These are phyloP conservation scores for Epichloe sp. DNA, from an alignment of 2,329 filamentous ascomycete genomes.

Conservation along the genomic window DNA sequence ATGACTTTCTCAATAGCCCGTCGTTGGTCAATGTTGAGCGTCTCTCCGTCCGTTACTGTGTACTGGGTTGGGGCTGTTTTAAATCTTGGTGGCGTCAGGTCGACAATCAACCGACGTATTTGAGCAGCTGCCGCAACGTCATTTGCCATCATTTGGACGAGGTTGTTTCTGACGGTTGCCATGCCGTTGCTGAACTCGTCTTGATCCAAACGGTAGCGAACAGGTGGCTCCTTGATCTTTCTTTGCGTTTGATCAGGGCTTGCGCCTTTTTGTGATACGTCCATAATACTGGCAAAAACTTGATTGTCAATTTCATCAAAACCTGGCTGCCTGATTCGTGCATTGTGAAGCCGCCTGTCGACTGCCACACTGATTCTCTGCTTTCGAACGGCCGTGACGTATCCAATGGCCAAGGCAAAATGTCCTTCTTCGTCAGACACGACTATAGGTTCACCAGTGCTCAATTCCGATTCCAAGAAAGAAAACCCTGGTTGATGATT, in stretches of 20 bases:
- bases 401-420: slow-evolving; percentile 88
- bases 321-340: slow-evolving; percentile 58
- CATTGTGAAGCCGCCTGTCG: slow-evolving; percentile 79
- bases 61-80: slow-evolving; percentile 52
- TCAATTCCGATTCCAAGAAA: slow-evolving; percentile 83
- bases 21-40: slow-evolving; percentile 77
- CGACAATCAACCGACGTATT: slow-evolving; percentile 69
- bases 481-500: slow-evolving; percentile 51
- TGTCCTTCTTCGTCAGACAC: slow-evolving; percentile 91
- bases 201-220: slow-evolving; percentile 81
- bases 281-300: slow-evolving; percentile 83
- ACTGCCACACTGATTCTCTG: slow-evolving; percentile 76
- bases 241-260: slow-evolving; percentile 36
- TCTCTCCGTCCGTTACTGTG: slow-evolving; percentile 45
- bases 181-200: slow-evolving; percentile 98
- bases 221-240: slow-evolving; percentile 38
- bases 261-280: slow-evolving; percentile 48
- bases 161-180: slow-evolving; percentile 86
- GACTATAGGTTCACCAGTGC: slow-evolving; percentile 83
- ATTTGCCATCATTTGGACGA: slow-evolving; percentile 83
- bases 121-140: slow-evolving; percentile 56
- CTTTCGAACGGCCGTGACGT: slow-evolving; percentile 64
- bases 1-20: slow-evolving; percentile 88
- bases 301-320: slow-evolving; percentile 73
- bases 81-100: slow-evolving; percentile 61